Evolutionary conservation across 2,329 filamentous ascomycete species (phyloP).

Genomic region (Cladophialophora yegresii): DNA sequence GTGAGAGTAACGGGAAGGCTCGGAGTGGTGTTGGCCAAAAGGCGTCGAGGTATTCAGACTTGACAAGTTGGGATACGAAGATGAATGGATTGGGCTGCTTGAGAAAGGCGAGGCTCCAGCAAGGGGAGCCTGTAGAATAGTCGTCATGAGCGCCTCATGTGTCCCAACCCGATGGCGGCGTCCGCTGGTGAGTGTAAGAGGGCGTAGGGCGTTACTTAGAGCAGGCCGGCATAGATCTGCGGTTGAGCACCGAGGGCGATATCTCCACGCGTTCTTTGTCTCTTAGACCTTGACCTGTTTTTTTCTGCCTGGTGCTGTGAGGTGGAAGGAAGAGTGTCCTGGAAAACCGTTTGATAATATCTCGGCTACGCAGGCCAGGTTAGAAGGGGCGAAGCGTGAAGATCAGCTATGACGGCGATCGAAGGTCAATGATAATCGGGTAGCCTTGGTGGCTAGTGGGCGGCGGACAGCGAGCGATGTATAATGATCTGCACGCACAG

Average conservation of each 20-base stretch:
- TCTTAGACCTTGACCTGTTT: background rate
- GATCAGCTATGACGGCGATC: slow-evolving; percentile 11
- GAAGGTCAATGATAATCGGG: slow-evolving; percentile 7
- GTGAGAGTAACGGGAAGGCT: slow-evolving; percentile 22
- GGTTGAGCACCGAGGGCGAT: background rate
- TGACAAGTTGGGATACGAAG: slow-evolving; percentile 33
- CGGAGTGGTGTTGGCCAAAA: slow-evolving; percentile 23
- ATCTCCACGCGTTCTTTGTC: slow-evolving; percentile 1
- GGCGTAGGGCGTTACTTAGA: background rate
- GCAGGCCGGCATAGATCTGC: background rate
- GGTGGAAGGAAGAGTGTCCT: background rate
- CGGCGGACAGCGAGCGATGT: slow-evolving; percentile 4
- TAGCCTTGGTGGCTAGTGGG: background rate
- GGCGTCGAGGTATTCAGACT: slow-evolving; percentile 25
- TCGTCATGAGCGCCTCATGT: slow-evolving; percentile 41
- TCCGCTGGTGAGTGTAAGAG: background rate
- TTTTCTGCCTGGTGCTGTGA: background rate
- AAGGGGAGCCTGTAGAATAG: slow-evolving; percentile 40
- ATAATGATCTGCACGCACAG: slow-evolving; percentile 18
- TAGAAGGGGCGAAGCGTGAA: background rate
- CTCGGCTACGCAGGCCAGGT: slow-evolving; percentile 5
- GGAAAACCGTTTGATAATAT: slow-evolving; percentile 1
- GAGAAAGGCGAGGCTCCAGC: slow-evolving; percentile 41
- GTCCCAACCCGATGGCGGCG: slow-evolving; percentile 6
- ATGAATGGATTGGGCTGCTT: slow-evolving; percentile 39